A percentile compares a stretch with the other conserved stretches of the same genome.
Evolutionary conservation across 305 asterid genomes (phyloP).

Genomic region (Solanum hybrid): DNA sequence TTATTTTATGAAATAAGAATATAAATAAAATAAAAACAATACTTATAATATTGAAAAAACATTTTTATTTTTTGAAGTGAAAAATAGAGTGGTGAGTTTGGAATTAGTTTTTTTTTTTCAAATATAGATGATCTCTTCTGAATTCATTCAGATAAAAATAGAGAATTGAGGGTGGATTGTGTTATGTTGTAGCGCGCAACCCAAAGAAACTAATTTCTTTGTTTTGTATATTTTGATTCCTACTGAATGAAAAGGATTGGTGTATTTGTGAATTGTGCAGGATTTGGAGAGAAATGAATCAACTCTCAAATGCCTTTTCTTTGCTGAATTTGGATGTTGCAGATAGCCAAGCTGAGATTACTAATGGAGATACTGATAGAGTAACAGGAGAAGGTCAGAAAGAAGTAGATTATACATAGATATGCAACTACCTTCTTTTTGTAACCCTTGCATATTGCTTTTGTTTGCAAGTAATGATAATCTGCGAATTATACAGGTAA

Average conservation of each 20-base stretch:
- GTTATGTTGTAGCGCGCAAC: background rate
- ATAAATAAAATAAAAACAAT: too few species aligned
- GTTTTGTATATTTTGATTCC: background rate
- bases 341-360: constrained; percentile 18
- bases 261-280: background rate
- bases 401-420: background rate
- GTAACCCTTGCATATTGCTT: background rate
- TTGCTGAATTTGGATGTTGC: constrained; percentile 52
- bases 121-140: background rate
- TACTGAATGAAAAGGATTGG: background rate
- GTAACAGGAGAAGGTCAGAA: background rate
- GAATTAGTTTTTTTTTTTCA: background rate
- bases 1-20: background rate
- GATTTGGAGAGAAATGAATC: constrained; percentile 36
- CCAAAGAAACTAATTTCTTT: background rate
- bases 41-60: background rate
- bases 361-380: background rate
- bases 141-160: too few species aligned
- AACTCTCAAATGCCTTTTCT: constrained; percentile 53
- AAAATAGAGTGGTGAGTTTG: background rate
- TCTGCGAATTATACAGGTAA: constrained; percentile 21
- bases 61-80: background rate
- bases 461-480: background rate
- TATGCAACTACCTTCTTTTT: background rate
- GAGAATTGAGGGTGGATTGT: background rate